phyloP scores from a whole-genome alignment of 2,329 filamentous ascomycete genomes.

The Lithohypha guttulata region DNA sequence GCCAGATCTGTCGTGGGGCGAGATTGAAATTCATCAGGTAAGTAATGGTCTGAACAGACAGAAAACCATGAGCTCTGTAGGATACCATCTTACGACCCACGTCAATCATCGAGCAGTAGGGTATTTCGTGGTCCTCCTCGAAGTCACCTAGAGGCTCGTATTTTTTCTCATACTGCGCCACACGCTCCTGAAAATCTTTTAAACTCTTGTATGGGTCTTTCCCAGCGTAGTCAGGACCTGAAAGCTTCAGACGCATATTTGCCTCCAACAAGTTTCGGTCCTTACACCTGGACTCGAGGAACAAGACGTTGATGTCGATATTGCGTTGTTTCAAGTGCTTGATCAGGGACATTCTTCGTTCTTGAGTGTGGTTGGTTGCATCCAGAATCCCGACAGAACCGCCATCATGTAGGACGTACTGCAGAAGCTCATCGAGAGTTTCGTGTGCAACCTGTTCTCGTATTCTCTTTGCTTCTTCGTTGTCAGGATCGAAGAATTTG shows the following conservation, averaged over 20 bases:
- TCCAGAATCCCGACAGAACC: slow-evolving; percentile 93
- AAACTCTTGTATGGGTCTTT: slow-evolving; percentile 80
- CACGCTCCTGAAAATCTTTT: slow-evolving; percentile 83
- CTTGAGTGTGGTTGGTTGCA: slow-evolving; percentile 90
- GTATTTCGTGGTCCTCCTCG: slow-evolving; percentile 81
- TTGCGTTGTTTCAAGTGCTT: slow-evolving; percentile 71
- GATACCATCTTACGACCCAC: slow-evolving; percentile 90
- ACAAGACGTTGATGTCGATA: slow-evolving; percentile 76
- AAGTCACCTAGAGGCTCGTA: slow-evolving; percentile 85
- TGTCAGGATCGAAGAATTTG: slow-evolving; percentile 85
- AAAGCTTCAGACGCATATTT: slow-evolving; percentile 94
- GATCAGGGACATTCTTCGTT: slow-evolving; percentile 72
- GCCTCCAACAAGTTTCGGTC: slow-evolving; percentile 78
- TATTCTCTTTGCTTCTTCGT: slow-evolving; percentile 67
- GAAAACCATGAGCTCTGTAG: slow-evolving; percentile 80
- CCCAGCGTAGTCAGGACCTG: slow-evolving; percentile 88
- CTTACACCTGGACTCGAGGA: slow-evolving; percentile 87
- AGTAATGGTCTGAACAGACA: slow-evolving; percentile 83
- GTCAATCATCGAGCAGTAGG: slow-evolving; percentile 96
- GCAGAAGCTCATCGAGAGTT: slow-evolving; percentile 80
- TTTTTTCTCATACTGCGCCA: slow-evolving; percentile 84
- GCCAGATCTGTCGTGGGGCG: slow-evolving; percentile 92
- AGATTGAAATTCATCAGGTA: slow-evolving; percentile 97
- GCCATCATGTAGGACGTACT: slow-evolving; percentile 71
- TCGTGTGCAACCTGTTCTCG: slow-evolving; percentile 87